These are phyloP conservation scores for Letharia lupina DNA, from an alignment of 495 filamentous ascomycete genomes.

Conservation along the genomic window DNA sequence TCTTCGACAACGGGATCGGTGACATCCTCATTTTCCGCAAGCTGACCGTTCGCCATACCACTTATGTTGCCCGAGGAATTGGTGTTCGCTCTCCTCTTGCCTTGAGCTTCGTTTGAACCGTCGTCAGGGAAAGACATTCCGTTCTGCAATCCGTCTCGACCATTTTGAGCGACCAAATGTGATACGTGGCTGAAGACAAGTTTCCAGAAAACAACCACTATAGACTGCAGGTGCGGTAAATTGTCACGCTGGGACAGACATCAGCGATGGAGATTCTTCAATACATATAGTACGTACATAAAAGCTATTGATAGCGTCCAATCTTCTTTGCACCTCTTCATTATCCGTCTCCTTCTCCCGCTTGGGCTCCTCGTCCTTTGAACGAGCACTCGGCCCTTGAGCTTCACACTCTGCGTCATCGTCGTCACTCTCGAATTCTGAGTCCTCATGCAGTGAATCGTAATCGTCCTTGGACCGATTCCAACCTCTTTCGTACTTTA, in stretches of 20 bases:
- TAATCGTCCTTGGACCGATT: constrained; percentile 35
- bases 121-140: constrained; percentile 33
- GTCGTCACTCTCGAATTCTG: constrained; percentile 20
- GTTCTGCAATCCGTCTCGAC: constrained; percentile 37
- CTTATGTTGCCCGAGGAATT: constrained; percentile 26
- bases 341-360: constrained; percentile 50
- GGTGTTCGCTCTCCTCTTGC: constrained; percentile 27
- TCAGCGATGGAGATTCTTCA: constrained; percentile 23
- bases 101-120: constrained; percentile 11
- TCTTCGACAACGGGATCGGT: constrained; percentile 53
- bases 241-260: constrained; percentile 49
- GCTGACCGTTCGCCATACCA: constrained; percentile 28
- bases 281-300: constrained; percentile 55
- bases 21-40: constrained; percentile 29
- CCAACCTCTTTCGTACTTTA: constrained; percentile 89
- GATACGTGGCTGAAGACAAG: constrained; percentile 71
- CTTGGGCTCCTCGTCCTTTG: constrained; percentile 26
- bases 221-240: constrained; percentile 78
- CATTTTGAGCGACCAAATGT: constrained; percentile 46
- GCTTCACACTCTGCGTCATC: constrained; percentile 27
- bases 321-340: constrained; percentile 50
- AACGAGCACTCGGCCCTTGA: constrained; percentile 27
- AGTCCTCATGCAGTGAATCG: constrained; percentile 32
- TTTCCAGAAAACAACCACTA: constrained; percentile 90
- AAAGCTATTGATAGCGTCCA: constrained; percentile 69